Conservation (phyloP, 257 asterid species). For the Misopates orontium region DNA sequence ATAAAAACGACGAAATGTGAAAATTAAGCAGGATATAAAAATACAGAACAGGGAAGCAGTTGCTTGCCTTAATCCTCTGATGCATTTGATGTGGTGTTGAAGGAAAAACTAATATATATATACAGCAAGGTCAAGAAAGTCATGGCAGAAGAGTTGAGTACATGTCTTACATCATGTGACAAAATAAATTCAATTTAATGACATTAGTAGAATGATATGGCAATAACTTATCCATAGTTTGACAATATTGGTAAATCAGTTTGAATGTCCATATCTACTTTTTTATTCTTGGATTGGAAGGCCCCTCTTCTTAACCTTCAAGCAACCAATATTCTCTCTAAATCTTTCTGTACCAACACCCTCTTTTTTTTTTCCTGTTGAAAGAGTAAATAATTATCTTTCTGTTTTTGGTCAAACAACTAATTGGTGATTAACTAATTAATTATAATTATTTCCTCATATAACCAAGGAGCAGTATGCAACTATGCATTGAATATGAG, state of each 20-base stretch:
- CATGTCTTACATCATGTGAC: slow-evolving; percentile 2
- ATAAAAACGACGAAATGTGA: too few species aligned
- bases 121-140: slow-evolving; percentile 2
- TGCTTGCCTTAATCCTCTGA: slow-evolving; percentile 14
- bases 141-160: neutral
- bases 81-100: neutral
- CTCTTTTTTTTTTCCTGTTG: neutral
- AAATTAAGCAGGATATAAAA: too few species aligned
- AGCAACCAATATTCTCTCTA: slow-evolving; percentile 24
- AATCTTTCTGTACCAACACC: neutral
- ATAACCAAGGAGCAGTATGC: neutral
- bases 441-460: neutral
- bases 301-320: slow-evolving; percentile 26
- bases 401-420: neutral
- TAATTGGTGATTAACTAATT: neutral
- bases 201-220: slow-evolving; percentile 9
- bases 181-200: neutral
- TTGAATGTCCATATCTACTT: slow-evolving; percentile 26
- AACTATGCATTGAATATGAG: neutral
- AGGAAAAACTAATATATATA: slow-evolving; percentile 21
- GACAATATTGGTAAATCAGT: slow-evolving; percentile 16
- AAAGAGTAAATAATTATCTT: neutral
- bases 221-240: slow-evolving; percentile 12
- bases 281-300: slow-evolving; percentile 28
- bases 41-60: too few species aligned